Evolutionary conservation across 495 filamentous ascomycete genomes (phyloP), one percentile per base, ranked within the genome.

Genomic region (Aspergillus panamensis): DNA sequence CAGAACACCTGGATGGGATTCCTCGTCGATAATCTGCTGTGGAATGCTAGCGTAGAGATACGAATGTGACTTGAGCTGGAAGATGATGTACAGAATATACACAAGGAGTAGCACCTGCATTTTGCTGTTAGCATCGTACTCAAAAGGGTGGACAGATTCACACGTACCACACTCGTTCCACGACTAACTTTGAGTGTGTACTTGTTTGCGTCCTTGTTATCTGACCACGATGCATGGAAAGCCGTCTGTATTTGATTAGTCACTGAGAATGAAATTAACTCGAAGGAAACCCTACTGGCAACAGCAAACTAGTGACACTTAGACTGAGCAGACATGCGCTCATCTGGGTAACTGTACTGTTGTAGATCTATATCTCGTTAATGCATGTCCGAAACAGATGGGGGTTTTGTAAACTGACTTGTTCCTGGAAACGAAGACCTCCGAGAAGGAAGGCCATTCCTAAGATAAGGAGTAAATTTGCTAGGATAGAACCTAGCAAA

Each of bases 331-430:
- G 77, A 74, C 90, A 95, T 29, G 92, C 91, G 65, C 91, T 96
- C 89, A 94, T 96, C 72, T 96, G 90, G 3, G 91, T 96, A 48
- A 95, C 89, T 21, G 90, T 95, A 73, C 84, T 94, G 72, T 96
- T 96, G 74, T 96, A 96, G 58, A 96, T 85, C 84, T 92, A 49
- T 49, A 0, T 19, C 3, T 31, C 1, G 4, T 31, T 49, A n/a
- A 4, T 58, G 12, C 35, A 30, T 14, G 14, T 14, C 10, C 5
- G 0, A 48, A 2, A 8, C 0, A 7, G 9, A 44, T 14, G 16
- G 16, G 29, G 20, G 29, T n/a, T 48, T 37, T 3, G 6, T 30
- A 9, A 20, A 64, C 74, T 51, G 69, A 84, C 85, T 79, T 93
- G 92, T 78, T 96, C 92, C 59, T 85, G 87, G 72, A 86, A 96